A percentile compares a stretch with the other conserved stretches of the same genome.
Conservation (phyloP, 805 yeast genomes). For the Yarrowia sp. region DNA sequence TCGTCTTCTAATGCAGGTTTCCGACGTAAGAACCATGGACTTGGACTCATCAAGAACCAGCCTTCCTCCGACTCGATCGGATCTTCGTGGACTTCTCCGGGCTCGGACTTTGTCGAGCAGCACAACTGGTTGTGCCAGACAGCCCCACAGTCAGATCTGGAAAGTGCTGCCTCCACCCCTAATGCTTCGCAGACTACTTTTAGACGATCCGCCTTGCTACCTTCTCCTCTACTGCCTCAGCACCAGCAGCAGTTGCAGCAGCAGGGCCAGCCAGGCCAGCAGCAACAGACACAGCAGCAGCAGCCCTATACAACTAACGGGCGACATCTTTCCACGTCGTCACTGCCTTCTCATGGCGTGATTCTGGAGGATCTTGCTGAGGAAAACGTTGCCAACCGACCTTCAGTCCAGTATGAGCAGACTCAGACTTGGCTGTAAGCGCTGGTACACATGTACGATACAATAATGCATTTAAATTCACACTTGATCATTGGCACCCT, state of each 20-base stretch:
- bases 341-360: constrained; percentile 36
- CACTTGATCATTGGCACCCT: not conserved
- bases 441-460: not conserved
- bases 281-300: constrained; percentile 3
- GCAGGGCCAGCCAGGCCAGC: not conserved
- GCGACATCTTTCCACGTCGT: constrained; percentile 26
- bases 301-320: constrained; percentile 17
- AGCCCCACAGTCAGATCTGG: constrained; percentile 7
- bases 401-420: not conserved
- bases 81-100: constrained; percentile 43
- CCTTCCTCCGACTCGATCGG: constrained; percentile 44
- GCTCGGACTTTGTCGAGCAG: constrained; percentile 45
- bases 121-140: constrained; percentile 45
- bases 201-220: constrained; percentile 42
- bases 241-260: constrained; percentile 22
- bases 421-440: constrained; percentile 15
- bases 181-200: constrained; percentile 3
- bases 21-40: constrained; percentile 19
- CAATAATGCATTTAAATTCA: constrained; percentile 12
- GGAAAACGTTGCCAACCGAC: constrained; percentile 26
- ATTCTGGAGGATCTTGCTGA: constrained; percentile 41
- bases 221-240: constrained; percentile 40
- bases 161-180: constrained; percentile 32
- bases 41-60: constrained; percentile 40
- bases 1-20: constrained; percentile 5